Base-by-base conservation (phyloP, 108 stramenopile genomes). In the Skeletonema potamos region DNA sequence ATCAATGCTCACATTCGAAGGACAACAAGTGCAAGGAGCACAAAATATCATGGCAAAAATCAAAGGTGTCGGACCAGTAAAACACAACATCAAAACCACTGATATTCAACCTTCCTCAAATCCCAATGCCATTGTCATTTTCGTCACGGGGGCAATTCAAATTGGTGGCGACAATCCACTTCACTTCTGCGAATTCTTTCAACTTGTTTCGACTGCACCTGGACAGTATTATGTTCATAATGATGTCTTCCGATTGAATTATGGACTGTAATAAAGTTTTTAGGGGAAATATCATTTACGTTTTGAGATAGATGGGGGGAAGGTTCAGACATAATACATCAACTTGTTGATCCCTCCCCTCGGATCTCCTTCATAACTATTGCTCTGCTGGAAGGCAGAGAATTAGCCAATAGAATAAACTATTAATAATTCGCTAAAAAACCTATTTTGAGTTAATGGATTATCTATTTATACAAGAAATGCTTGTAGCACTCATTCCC, bases 171-270 rank as follows among this genome's bases (percentile, higher is more conserved):
- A 86, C 54, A 97, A 97, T 77, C 94, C 92, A n/a, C 79, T 98
- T 43, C 96, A 97, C 73, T 98, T 95, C 76, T 93, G 93, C 55
- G 93, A 98, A 57, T 79, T 95, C 43, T 97, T 98, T 72, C 94
- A 97, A 67, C 79, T 98, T 37, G 94, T 97, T 15, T 70, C 85
- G 7, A 86, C 92, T 22, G 93, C 67, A 6, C 96, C 95, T 2
- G 90, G 89, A 27, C 76, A 84, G 62, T 98, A 96, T 76, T 94
- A 97, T 78, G 94, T 98, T 8, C 94, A 97, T 75, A 98, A 98
- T 74, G 88, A 90, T 65, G 82, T 98, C 22, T 96, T 97, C 79
- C 87, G 98, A 73, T 83, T 98, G 69, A 96, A 96, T 68, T 98
- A 98, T 75, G 96, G 92, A 43, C 79, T 92, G 84, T 95, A 88